Percentiles rank a stretch among this genome's conserved stretches.
phyloP scores from a whole-genome alignment of 2,329 filamentous ascomycete genomes.

The Fusarium sp. region DNA sequence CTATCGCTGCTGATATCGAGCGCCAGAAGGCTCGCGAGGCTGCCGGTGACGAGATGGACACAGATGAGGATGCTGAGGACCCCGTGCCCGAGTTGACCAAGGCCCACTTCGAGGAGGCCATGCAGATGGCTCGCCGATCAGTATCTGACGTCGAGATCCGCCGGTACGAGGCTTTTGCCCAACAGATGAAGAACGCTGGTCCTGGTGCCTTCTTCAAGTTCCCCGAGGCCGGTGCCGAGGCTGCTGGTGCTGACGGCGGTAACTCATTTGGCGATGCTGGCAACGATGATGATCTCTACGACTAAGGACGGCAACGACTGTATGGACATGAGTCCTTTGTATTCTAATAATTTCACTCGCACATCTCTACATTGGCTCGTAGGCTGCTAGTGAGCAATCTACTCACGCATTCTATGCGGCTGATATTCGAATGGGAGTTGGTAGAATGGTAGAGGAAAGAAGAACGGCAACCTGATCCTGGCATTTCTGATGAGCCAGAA shows the following conservation, averaged over 20 bases:
- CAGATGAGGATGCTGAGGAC: conserved; percentile 80
- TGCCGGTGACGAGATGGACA: conserved; percentile 79
- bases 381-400: conserved; percentile 25
- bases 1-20: conserved; percentile 89
- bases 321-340: conserved; percentile 50
- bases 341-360: conserved; percentile 58
- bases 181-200: conserved; percentile 98
- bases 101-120: conserved; percentile 98
- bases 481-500: conserved; percentile 18
- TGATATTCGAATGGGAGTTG: conserved; percentile 48
- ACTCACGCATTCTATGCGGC: conserved; percentile 41
- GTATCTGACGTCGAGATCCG: conserved; percentile 98
- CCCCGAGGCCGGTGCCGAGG: conserved; percentile 75
- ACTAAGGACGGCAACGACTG: conserved; percentile 65
- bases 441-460: conserved; percentile 47
- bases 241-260: conserved; percentile 66
- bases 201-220: conserved; percentile 99
- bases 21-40: conserved; percentile 89
- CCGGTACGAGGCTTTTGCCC: conserved; percentile 96
- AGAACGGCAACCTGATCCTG: conserved; percentile 27
- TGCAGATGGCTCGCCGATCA: conserved; percentile 92
- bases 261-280: conserved; percentile 83
- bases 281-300: conserved; percentile 96
- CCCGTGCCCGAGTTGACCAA: conserved; percentile 96
- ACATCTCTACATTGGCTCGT: conserved; percentile 48